A percentile compares a stretch with the other conserved stretches of the same genome.
Evolutionary conservation across 148 eudicot genomes (phyloP).

Genomic region (Vaccinium myrtillus): DNA sequence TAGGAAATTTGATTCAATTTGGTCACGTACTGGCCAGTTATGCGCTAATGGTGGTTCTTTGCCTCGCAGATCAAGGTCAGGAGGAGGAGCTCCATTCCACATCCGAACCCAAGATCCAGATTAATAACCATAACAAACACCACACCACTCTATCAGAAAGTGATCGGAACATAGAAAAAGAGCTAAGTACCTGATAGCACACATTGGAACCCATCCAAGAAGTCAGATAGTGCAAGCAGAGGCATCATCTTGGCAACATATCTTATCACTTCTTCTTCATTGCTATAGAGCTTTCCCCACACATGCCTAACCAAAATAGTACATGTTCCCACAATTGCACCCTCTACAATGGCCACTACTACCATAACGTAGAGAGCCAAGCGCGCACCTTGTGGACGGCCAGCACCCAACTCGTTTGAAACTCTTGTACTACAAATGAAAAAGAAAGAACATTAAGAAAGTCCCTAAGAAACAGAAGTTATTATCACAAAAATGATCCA

Average conservation of each 20-base stretch:
- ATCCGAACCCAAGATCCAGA: no score
- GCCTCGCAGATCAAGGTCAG: no score
- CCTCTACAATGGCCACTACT: slow-evolving; percentile 41
- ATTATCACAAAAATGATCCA: not conserved
- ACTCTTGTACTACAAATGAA: slow-evolving; percentile 55
- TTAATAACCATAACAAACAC: no score
- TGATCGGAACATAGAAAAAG: no score
- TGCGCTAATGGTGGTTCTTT: no score
- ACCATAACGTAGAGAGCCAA: slow-evolving; percentile 53
- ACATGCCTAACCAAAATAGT: slow-evolving; percentile 49
- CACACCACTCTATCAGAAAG: no score
- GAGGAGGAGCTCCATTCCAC: no score
- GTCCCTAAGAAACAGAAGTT: not conserved
- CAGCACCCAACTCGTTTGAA: slow-evolving; percentile 74
- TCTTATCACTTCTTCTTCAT: slow-evolving; percentile 50
- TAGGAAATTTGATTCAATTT: not conserved
- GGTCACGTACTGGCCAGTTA: no score
- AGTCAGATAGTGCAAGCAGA: slow-evolving; percentile 56
- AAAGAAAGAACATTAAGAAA: not conserved
- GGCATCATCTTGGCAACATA: slow-evolving; percentile 62
- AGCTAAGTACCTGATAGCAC: slow-evolving; percentile 53
- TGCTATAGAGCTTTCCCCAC: slow-evolving; percentile 71
- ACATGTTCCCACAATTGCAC: slow-evolving; percentile 32
- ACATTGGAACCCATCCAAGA: slow-evolving; percentile 72
- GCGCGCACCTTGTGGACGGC: slow-evolving; percentile 47